Evolutionary conservation across 148 eudicot genomes (phyloP), one percentile per base, ranked within the genome.

Genomic region (Linanthus parryae): DNA sequence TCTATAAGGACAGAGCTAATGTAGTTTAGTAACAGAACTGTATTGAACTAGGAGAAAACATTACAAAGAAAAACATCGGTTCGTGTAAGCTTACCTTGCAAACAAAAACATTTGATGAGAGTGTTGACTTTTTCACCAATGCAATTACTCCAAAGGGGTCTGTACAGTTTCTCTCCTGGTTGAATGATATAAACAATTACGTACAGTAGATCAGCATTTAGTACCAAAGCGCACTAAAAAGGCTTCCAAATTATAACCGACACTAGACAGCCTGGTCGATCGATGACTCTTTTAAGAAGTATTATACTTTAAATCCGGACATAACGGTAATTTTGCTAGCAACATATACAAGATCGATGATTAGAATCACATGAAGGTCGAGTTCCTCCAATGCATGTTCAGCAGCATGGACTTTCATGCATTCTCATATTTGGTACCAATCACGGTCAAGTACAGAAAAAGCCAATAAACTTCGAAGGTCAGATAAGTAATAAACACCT

Each of bases 91-190:
- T 69, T 66, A 79, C 85, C 57, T 72, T 75, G 39, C 40, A 48
- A 47, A 73, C 58, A 57, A 75, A 79, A 41, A 51, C 73, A 66
- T 76, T 79, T 29, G 45, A 40, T 16, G 75, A 69, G 26, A 63
- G 74, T 49, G 57, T 72, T 20, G 50, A 30, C 14, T 22, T 41
- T 49, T 45, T 40, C 29, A 62, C 60, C 49, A 63, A 64, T 52
- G 26, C 22, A 35, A 31, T 66, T 39, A 42, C 73, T 47, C 59
- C 59, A 54, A 31, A 28, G 15, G 55, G 36, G 54, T 44, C 60
- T 48, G 12, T 21, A 21, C 31, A 33, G 56, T 57, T 57, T 34
- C 48, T 62, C 72, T 67, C 69, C 83, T 74, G 66, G 45, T 17
- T 19, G 21, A 16, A 48, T n/a, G 15, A 23, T 0, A 16, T n/a